Evolutionary conservation across 306 rosid genomes (phyloP).

Genomic region (Dalbergia cochinchinensis): DNA sequence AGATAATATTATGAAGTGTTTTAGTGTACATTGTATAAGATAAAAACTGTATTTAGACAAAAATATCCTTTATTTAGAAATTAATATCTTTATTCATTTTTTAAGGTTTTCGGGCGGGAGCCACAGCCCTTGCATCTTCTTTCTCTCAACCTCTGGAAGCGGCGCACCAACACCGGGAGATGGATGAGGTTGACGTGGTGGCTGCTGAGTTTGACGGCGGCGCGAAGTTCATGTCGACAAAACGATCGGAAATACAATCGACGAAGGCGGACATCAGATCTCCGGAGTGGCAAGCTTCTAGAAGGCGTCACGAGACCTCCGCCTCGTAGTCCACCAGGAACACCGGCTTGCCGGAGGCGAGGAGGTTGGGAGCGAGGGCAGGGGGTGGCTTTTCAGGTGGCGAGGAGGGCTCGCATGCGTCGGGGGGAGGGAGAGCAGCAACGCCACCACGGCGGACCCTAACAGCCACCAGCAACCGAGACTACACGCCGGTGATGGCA

Average conservation of each 20-base stretch:
- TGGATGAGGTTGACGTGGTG: slow-evolving; percentile 63
- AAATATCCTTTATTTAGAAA: too few relatives aligned
- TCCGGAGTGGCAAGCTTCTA: slow-evolving; percentile 79
- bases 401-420: slow-evolving; percentile 21
- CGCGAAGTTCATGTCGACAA: slow-evolving; percentile 86
- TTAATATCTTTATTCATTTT: too few relatives aligned
- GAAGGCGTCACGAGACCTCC: slow-evolving; percentile 79
- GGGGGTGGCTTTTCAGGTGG: not conserved
- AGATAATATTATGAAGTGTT: too few relatives aligned
- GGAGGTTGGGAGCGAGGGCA: not conserved
- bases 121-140: too few relatives aligned
- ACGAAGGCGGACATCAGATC: slow-evolving; percentile 68
- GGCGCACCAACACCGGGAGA: not conserved
- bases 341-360: slow-evolving; percentile 66
- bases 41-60: too few relatives aligned
- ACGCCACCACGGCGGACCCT: too few relatives aligned
- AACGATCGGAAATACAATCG: slow-evolving; percentile 75
- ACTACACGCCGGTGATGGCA: too few relatives aligned
- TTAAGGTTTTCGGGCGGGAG: too few relatives aligned
- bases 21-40: too few relatives aligned
- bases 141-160: too few relatives aligned
- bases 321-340: slow-evolving; percentile 83
- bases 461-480: too few relatives aligned
- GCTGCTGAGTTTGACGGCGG: slow-evolving; percentile 66
- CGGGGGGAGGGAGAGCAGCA: not conserved